Conservation (phyloP, 2,329 filamentous ascomycete species). For the Ampelomyces quisqualis region DNA sequence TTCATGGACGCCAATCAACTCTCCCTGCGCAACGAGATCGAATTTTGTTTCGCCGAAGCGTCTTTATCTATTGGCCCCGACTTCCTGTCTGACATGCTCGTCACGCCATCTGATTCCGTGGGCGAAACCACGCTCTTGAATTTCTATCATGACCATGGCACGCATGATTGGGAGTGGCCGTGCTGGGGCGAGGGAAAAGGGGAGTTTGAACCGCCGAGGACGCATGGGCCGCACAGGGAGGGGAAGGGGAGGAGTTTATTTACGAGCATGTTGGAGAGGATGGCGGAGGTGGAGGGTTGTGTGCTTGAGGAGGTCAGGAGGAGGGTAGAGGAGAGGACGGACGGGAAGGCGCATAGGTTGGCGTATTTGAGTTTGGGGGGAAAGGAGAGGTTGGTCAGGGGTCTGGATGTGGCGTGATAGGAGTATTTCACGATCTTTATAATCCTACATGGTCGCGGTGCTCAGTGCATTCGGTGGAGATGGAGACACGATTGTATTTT, state of each 20-base stretch:
- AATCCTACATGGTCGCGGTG: not conserved
- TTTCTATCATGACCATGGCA: conserved; percentile 31
- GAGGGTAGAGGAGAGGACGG: conserved; percentile 21
- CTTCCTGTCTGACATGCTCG: conserved; percentile 29
- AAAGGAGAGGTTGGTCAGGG: conserved; percentile 28
- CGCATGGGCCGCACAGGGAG: conserved; percentile 28
- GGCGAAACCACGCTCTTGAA: conserved; percentile 26
- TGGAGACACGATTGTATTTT: too few relatives aligned
- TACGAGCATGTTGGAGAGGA: conserved; percentile 27
- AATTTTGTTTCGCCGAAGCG: conserved; percentile 35
- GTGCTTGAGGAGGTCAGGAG: conserved; percentile 22
- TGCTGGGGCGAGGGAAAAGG: conserved; percentile 18
- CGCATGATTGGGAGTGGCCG: conserved; percentile 30
- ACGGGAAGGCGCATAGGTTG: conserved; percentile 19
- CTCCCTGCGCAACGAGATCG: conserved; percentile 31
- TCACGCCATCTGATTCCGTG: conserved; percentile 11
- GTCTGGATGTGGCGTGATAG: conserved; percentile 18
- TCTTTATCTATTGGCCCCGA: conserved; percentile 24
- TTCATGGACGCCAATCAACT: conserved; percentile 34
- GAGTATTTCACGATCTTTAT: conserved; percentile 1
- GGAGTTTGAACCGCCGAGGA: conserved; percentile 29
- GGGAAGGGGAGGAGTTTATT: conserved; percentile 20
- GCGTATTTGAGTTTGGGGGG: conserved; percentile 27
- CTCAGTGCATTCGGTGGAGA: too few relatives aligned
- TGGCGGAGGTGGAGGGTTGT: conserved; percentile 23